Percentiles rank a stretch among this genome's conserved stretches.
phyloP scores from a whole-genome alignment of 140 eudicot species.

The Cichorium intybus region DNA sequence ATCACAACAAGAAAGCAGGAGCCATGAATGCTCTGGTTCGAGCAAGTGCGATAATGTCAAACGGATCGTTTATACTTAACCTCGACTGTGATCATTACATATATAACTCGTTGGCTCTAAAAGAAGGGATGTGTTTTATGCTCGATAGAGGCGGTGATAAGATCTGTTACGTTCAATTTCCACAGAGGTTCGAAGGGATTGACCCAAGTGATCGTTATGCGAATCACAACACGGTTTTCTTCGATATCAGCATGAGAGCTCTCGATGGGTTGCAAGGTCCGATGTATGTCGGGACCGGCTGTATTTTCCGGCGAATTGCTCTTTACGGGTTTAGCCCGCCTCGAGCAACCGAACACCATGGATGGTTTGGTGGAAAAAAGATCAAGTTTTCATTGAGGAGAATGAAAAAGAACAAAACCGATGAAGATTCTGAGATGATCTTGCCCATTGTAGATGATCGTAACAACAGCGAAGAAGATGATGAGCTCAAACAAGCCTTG shows the following conservation, averaged over 20 bases:
- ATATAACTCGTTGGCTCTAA: conserved; percentile 63
- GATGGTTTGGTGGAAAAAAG: conserved; percentile 77
- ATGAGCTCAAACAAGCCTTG: conserved; percentile 44
- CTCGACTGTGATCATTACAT: conserved; percentile 91
- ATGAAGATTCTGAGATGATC: conserved; percentile 57
- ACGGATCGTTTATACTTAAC: conserved; percentile 81
- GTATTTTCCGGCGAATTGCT: conserved; percentile 79
- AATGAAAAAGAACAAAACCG: conserved; percentile 19
- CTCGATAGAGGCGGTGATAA: conserved; percentile 91
- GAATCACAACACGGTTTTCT: conserved; percentile 86
- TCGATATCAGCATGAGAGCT: conserved; percentile 87
- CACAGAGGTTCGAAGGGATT: conserved; percentile 86
- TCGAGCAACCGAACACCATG: conserved; percentile 78
- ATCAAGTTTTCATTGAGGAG: conserved; percentile 40
- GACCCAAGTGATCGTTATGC: conserved; percentile 91
- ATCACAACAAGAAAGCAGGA: conserved; percentile 95
- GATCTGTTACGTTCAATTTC: conserved; percentile 85
- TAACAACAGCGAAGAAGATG: conserved; percentile 41
- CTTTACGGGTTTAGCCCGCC: conserved; percentile 93
- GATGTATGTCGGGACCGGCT: conserved; percentile 93
- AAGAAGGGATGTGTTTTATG: conserved; percentile 97
- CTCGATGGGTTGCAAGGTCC: conserved; percentile 92
- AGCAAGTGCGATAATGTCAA: conserved; percentile 86
- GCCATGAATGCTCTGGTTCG: conserved; percentile 91
- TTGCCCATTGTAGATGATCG: conserved; percentile 57